phyloP scores from a whole-genome alignment of 768 basidiomycete species.

The Suillus paluster region DNA sequence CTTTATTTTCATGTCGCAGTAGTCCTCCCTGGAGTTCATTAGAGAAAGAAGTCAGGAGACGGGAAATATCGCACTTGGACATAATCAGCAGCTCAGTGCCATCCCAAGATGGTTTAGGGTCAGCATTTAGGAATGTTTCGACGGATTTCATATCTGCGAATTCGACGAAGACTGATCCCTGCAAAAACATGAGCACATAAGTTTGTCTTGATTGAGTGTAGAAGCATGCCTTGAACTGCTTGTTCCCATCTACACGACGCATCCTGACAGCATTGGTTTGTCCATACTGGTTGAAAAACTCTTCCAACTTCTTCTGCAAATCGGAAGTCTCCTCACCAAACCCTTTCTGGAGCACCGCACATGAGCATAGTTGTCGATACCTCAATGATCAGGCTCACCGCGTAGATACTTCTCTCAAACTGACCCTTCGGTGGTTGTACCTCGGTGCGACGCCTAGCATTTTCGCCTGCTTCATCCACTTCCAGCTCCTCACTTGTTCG shows the following conservation, averaged over 20 bases:
- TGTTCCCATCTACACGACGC: conserved; percentile 77
- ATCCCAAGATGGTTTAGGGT: conserved; percentile 82
- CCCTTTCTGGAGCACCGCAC: conserved; percentile 69
- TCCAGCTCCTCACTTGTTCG: conserved; percentile 60
- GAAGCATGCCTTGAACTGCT: conserved; percentile 81
- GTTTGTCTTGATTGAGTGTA: not conserved
- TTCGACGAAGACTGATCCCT: conserved; percentile 95
- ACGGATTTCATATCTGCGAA: conserved; percentile 73
- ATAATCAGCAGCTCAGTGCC: conserved; percentile 79
- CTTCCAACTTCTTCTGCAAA: conserved; percentile 75
- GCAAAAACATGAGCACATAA: conserved; percentile 4
- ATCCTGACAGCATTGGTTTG: conserved; percentile 82
- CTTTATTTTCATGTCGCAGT: conserved; percentile 95
- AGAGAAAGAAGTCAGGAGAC: not conserved
- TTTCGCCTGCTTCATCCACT: conserved; percentile 71
- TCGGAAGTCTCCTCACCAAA: conserved; percentile 70
- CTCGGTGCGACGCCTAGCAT: conserved; percentile 76
- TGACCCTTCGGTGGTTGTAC: conserved; percentile 77
- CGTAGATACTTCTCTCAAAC: conserved; percentile 87
- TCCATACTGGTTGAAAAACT: conserved; percentile 81
- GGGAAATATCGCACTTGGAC: conserved; percentile 69
- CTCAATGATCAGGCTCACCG: conserved; percentile 57
- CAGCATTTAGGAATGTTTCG: conserved; percentile 76
- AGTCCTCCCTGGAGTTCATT: conserved; percentile 61
- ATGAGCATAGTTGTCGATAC: conserved; percentile 3